Base-by-base conservation (phyloP, 1,284 basidiomycete genomes). In the Tilletia caries region DNA sequence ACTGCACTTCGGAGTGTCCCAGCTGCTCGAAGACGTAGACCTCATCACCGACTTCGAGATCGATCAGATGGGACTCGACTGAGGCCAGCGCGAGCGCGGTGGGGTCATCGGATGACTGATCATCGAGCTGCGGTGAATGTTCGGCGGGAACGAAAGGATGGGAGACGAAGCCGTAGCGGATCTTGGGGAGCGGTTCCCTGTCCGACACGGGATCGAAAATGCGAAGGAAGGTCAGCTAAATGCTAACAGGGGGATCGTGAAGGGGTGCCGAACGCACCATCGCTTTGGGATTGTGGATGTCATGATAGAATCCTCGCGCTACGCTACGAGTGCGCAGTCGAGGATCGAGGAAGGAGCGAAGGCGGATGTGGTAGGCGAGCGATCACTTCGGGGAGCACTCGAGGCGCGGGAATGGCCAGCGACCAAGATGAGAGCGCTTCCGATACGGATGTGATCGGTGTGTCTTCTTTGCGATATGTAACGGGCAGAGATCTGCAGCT, bases 11-110 rank as follows among this genome's bases (percentile, higher is more conserved):
- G 44, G 62, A 32, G 67, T 79, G 76, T 46, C 78, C 79, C 25
- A 80, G 73, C 67, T 79, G 78, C 54, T 80, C 79, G 60, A 80
- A 80, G 33, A 93, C 93, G 85, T 97, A 97, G 46, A 98, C 90
- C 83, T 97, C 95, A 83, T 97, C 95, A 66, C 95, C 95, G 27
- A 97, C 82, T 71, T 87, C 86, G 65, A 80, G 74, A 10, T 70
- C 68, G 54, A 80, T 79, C 37, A 80, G 73, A 46, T 79, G 76
- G 18, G 79, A 69, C 18, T 79, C 69, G 4, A 80, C 48, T 13
- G 69, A 58, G 64, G 64, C 43, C 15, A 65, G 64, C 20, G 37
- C 64, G 27, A 44, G 37, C 27, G 64, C 64, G 5, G 64, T 46
- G 43, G 64, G 41, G 29, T 65, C 64, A 65, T 46, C 64, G 25